phyloP scores from a whole-genome alignment of 768 basidiomycete species.

The Lentinula raphanica region DNA sequence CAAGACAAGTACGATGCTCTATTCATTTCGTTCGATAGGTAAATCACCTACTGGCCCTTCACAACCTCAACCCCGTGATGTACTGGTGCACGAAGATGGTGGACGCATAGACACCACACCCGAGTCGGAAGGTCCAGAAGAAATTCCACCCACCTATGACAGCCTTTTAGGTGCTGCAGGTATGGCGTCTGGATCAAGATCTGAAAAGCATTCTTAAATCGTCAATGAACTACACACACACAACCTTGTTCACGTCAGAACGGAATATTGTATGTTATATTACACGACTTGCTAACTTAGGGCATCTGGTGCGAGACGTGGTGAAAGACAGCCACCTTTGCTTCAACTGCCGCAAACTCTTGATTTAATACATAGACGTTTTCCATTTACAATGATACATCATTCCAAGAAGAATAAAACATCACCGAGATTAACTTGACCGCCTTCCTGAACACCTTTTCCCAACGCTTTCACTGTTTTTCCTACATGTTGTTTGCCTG shows the following conservation, averaged over 20 bases:
- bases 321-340: neutral
- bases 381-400: neutral
- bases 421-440: conserved; percentile 42
- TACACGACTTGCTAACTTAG: neutral
- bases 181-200: neutral
- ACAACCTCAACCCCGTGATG: conserved; percentile 1
- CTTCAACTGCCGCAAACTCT: neutral
- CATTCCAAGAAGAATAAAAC: conserved; percentile 29
- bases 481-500: conserved; percentile 41
- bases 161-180: conserved; percentile 2
- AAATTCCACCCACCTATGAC: conserved; percentile 3
- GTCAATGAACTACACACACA: neutral
- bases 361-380: neutral
- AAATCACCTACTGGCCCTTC: neutral
- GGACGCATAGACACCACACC: neutral
- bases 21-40: neutral
- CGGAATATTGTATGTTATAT: neutral
- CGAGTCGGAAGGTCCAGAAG: neutral
- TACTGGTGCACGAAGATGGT: conserved; percentile 1
- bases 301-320: neutral
- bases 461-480: conserved; percentile 36
- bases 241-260: neutral
- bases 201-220: neutral
- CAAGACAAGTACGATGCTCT: neutral
- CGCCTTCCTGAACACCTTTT: conserved; percentile 37